Evolutionary conservation across 305 asterid genomes (phyloP), one percentile per base, ranked within the genome.

Genomic region (Stenogyne calaminthoides): DNA sequence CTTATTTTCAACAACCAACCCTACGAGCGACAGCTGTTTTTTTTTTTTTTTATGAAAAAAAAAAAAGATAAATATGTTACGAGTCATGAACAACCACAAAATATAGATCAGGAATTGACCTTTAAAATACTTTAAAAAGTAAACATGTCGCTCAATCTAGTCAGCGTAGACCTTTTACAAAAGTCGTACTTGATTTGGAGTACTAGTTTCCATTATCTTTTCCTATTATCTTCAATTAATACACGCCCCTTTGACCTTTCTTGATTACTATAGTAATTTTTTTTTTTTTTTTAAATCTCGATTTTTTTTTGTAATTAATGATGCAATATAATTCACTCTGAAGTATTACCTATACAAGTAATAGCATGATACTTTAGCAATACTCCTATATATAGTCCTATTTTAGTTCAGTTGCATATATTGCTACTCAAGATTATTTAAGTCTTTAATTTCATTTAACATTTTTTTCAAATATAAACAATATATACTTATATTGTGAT

Each of bases 161-260:
- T 72, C 76, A 72, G 27, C 76, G 39, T 61, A n/a, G 63, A 61
- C 76, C 40, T 9, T n/a, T 40, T 42, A 49, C 70, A 62, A 18
- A 49, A 51, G 70, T 36, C 70, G 52, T 19, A 60, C 37, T 32
- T 22, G 34, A n/a, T n/a, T n/a, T n/a, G n/a, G n/a, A n/a, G n/a
- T n/a, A n/a, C n/a, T n/a, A n/a, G 1, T 56, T 40, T 39, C 25
- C n/a, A 52, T 51, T 67, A 49, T 49, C 46, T 11, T 46, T 12
- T 42, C 49, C 49, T 42, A 42, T 36, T 36, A 36, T 7, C 10
- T 36, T 7, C 42, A 36, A 36, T 22, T 22, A 0, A 34, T 36
- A 36, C 42, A 36, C 42, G 36, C 36, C 36, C 29, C 36, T 32
- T 32, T 32, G 36, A 32, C 36, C 36, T 32, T 36, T 36, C 7